A percentile compares a stretch with the other conserved stretches of the same genome.
phyloP scores from a whole-genome alignment of 495 filamentous ascomycete genomes.

The Lichenothelia convexa region DNA sequence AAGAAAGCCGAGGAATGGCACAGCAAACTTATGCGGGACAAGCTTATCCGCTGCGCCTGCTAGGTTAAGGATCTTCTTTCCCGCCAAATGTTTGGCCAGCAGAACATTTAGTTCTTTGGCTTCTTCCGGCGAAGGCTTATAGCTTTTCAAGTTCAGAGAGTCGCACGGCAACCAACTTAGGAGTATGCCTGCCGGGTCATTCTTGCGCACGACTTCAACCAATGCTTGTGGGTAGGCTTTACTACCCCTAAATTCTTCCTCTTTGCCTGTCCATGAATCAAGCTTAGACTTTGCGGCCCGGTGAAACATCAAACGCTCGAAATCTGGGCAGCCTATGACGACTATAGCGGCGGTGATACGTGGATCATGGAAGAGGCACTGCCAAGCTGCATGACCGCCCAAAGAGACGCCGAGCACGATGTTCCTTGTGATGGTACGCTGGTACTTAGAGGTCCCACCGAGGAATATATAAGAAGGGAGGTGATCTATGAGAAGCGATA shows the following conservation, averaged over 20 bases:
- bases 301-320: constrained; percentile 55
- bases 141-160: background rate
- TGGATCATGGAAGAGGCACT: constrained; percentile 57
- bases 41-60: constrained; percentile 65
- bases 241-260: constrained; percentile 50
- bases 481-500: constrained; percentile 49
- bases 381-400: constrained; percentile 80
- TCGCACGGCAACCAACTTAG: constrained; percentile 1
- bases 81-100: constrained; percentile 32
- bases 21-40: constrained; percentile 55
- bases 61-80: constrained; percentile 63
- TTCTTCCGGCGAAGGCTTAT: background rate
- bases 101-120: too few species aligned
- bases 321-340: constrained; percentile 84
- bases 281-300: constrained; percentile 59
- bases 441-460: constrained; percentile 23
- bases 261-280: constrained; percentile 34
- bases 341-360: constrained; percentile 48
- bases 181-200: constrained; percentile 44
- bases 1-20: constrained; percentile 54
- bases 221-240: constrained; percentile 54
- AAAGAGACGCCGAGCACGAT: constrained; percentile 66
- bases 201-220: constrained; percentile 37
- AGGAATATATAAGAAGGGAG: constrained; percentile 60
- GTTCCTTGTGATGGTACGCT: constrained; percentile 44